These are phyloP conservation scores for Neurospora discreta DNA, from an alignment of 495 filamentous ascomycete genomes.

Conservation along the genomic window DNA sequence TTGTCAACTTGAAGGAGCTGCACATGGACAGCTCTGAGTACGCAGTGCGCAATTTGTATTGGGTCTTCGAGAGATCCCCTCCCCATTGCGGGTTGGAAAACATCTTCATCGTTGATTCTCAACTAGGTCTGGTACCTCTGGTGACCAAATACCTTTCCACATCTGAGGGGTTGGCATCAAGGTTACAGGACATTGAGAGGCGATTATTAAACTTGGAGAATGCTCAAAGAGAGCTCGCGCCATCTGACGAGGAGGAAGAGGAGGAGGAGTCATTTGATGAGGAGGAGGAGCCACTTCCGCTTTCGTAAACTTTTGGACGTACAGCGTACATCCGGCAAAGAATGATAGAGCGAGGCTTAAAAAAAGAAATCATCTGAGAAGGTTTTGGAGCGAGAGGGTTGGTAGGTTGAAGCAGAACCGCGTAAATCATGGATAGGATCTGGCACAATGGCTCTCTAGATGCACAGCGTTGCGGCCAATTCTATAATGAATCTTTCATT, in stretches of 20 bases:
- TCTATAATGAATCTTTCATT: background rate
- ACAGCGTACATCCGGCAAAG: background rate
- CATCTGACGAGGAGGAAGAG: no score
- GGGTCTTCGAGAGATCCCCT: background rate
- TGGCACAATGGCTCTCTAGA: background rate
- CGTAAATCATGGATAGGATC: background rate
- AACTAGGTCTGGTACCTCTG: background rate
- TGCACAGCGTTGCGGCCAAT: background rate
- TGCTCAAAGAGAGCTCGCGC: no score
- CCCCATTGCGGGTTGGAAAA: background rate
- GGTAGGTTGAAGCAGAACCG: background rate
- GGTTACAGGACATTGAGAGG: background rate
- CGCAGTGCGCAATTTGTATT: background rate
- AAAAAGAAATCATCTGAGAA: background rate
- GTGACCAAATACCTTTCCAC: no score
- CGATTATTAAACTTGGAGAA: no score
- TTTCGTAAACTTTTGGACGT: background rate
- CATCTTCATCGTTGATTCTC: background rate
- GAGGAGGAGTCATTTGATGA: no score
- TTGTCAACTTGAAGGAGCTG: background rate
- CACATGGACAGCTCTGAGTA: background rate
- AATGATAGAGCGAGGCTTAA: background rate
- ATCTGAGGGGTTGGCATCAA: no score
- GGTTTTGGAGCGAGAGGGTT: background rate
- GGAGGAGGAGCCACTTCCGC: background rate